A percentile compares a stretch with the other conserved stretches of the same genome.
Conservation (phyloP, 1,139 yeast species). For the Hyphopichia wangnamkhiaoensis region DNA sequence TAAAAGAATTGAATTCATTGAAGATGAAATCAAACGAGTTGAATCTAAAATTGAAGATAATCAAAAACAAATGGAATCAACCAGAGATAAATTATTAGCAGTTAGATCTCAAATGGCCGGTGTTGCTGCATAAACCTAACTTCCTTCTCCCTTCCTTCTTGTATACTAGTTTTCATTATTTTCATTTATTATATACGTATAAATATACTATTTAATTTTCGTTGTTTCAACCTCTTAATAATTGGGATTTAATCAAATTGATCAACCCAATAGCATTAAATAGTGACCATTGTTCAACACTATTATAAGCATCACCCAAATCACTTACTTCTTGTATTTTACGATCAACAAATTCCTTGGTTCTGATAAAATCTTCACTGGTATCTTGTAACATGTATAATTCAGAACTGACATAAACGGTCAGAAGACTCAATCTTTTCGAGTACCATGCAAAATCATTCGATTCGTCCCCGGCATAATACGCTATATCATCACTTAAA, state of each 20-base stretch:
- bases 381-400: constrained; percentile 78
- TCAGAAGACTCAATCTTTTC: constrained; percentile 70
- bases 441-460: constrained; percentile 92
- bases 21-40: constrained; percentile 69
- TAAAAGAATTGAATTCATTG: constrained; percentile 86
- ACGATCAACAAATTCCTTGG: constrained; percentile 64
- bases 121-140: not conserved
- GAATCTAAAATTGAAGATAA: constrained; percentile 57
- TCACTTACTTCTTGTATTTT: constrained; percentile 56
- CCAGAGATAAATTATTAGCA: constrained; percentile 50
- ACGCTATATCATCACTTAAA: constrained; percentile 81
- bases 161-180: not conserved
- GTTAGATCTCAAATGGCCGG: constrained; percentile 31
- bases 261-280: constrained; percentile 68
- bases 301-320: constrained; percentile 61
- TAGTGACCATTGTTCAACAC: constrained; percentile 71
- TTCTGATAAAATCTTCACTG: constrained; percentile 55
- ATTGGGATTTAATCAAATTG: constrained; percentile 71
- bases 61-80: constrained; percentile 50
- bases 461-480: constrained; percentile 77
- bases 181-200: not conserved
- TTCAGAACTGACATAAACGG: constrained; percentile 73
- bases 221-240: constrained; percentile 56
- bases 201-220: not conserved
- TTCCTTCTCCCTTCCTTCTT: not conserved